A percentile compares a stretch with the other conserved stretches of the same genome.
phyloP scores from a whole-genome alignment of 495 filamentous ascomycete species.

The Bombardia bombarda region DNA sequence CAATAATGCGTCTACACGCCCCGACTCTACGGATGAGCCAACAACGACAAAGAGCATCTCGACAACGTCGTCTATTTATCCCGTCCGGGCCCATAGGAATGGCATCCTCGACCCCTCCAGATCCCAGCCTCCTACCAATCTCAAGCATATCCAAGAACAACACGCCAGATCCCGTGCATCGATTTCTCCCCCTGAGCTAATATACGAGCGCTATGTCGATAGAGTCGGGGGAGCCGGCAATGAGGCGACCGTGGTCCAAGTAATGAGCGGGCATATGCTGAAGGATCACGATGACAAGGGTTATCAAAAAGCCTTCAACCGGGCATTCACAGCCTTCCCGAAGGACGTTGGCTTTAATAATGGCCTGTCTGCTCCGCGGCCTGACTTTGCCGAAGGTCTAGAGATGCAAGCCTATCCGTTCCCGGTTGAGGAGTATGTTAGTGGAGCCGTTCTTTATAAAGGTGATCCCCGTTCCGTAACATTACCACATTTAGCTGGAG shows the following conservation, averaged over 20 bases:
- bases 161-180: conserved; percentile 12
- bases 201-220: conserved; percentile 11
- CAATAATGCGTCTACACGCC: not conserved
- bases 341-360: conserved; percentile 18
- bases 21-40: not conserved
- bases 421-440: conserved; percentile 15
- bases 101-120: conserved; percentile 12
- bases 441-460: conserved; percentile 17
- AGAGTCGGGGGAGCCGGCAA: conserved; percentile 11
- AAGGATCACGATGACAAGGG: conserved; percentile 12
- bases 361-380: conserved; percentile 18
- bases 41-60: not conserved
- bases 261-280: conserved; percentile 2
- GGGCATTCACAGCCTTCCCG: conserved; percentile 13
- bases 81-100: conserved; percentile 2
- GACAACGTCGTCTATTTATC: not conserved
- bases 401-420: conserved; percentile 17
- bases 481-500: conserved; percentile 21
- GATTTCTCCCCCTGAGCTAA: conserved; percentile 13
- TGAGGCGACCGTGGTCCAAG: conserved; percentile 14
- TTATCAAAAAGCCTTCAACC: conserved; percentile 12
- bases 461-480: conserved; percentile 15
- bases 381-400: conserved; percentile 19
- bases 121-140: conserved; percentile 18
- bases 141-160: conserved; percentile 15